Conservation (phyloP, 495 filamentous ascomycete species). For the Penicillium pancosmium region DNA sequence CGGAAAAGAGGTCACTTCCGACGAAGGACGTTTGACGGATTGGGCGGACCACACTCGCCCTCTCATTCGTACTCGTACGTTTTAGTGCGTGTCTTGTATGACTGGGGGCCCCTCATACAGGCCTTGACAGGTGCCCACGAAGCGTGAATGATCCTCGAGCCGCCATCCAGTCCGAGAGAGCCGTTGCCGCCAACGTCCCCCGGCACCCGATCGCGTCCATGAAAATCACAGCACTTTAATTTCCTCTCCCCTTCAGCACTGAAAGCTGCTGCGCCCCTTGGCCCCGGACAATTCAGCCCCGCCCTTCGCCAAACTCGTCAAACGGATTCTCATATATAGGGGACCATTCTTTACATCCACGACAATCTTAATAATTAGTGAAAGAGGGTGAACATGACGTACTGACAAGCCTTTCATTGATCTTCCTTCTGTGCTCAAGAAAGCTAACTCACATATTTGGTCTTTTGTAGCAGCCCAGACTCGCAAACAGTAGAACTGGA, state of each 20-base stretch:
- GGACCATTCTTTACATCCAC: conserved; percentile 15
- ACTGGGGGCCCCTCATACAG: conserved; percentile 29
- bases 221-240: conserved; percentile 20
- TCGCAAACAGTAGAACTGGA: conserved; percentile 59
- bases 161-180: conserved; percentile 26
- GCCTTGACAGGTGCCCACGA: conserved; percentile 32
- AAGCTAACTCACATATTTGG: conserved; percentile 23
- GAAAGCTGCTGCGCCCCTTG: conserved; percentile 21
- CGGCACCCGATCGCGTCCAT: conserved; percentile 28
- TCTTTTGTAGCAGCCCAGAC: conserved; percentile 47
- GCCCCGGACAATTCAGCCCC: conserved; percentile 22
- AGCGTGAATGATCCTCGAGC: conserved; percentile 32
- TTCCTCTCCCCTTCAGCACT: conserved; percentile 18
- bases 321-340: conserved; percentile 19
- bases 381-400: conserved; percentile 37
- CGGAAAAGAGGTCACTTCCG: conserved; percentile 4
- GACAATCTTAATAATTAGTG: conserved; percentile 5
- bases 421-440: conserved; percentile 8
- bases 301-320: conserved; percentile 20
- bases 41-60: conserved; percentile 26
- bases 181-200: conserved; percentile 26
- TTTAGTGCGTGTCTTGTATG: conserved; percentile 36
- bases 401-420: conserved; percentile 17
- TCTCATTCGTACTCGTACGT: conserved; percentile 36
- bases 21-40: conserved; percentile 17